These are phyloP conservation scores for Triticum monococcum DNA, from an alignment of 176 grass and related monocot species.

Conservation along the genomic window DNA sequence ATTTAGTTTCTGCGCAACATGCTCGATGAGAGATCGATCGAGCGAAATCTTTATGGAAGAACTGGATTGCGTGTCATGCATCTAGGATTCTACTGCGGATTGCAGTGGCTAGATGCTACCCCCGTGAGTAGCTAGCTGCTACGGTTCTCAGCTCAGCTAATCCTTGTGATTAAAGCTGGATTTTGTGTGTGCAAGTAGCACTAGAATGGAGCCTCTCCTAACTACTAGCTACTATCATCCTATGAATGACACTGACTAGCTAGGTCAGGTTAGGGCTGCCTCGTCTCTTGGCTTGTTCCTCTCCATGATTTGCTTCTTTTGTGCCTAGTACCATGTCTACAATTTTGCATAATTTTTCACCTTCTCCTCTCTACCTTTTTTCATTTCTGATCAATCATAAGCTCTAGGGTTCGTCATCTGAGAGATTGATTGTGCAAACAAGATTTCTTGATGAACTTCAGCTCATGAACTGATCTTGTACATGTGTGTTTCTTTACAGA, in stretches of 20 bases:
- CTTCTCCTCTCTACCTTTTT: not conserved
- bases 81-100: not conserved
- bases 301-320: conserved; percentile 34
- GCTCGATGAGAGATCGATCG: not conserved
- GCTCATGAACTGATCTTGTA: no score
- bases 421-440: not conserved
- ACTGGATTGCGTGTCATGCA: not conserved
- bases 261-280: conserved; percentile 34
- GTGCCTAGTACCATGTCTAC: conserved; percentile 1
- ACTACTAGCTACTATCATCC: not conserved
- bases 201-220: conserved; percentile 36
- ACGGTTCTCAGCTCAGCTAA: conserved; percentile 2
- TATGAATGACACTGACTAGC: not conserved
- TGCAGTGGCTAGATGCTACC: conserved; percentile 3
- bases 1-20: not conserved
- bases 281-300: conserved; percentile 6
- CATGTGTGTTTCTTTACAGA: conserved; percentile 42
- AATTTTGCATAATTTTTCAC: not conserved
- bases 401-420: conserved; percentile 21
- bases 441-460: not conserved
- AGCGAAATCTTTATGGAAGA: not conserved
- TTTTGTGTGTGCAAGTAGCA: no score
- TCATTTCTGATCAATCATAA: not conserved
- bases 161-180: conserved; percentile 38
- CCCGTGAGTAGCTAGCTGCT: not conserved